phyloP scores from a whole-genome alignment of 768 basidiomycete genomes.

The Leccinum longicurvipes region DNA sequence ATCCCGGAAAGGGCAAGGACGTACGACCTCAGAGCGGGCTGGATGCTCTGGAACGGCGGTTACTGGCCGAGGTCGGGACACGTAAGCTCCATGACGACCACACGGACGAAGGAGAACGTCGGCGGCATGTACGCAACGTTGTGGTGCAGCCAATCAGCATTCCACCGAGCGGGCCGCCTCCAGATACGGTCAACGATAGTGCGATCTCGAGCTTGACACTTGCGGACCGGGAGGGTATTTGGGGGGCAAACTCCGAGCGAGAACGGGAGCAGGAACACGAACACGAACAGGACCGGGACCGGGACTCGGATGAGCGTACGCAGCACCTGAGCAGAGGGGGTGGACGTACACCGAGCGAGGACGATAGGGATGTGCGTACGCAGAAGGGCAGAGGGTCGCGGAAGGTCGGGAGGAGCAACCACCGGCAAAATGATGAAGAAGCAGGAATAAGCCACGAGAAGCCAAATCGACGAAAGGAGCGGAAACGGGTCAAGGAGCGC shows the following conservation, averaged over 20 bases:
- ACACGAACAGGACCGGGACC: constrained; percentile 27
- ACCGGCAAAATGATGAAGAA: constrained; percentile 22
- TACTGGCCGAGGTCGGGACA: constrained; percentile 73
- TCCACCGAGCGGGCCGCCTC: constrained; percentile 28
- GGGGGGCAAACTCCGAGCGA: constrained; percentile 12
- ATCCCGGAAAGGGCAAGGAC: constrained; percentile 20
- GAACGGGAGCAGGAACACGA: constrained; percentile 27
- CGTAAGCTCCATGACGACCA: constrained; percentile 36
- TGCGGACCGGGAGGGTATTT: constrained; percentile 27
- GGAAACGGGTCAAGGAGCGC: constrained; percentile 29
- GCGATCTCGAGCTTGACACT: constrained; percentile 48
- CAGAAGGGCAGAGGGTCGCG: constrained; percentile 28
- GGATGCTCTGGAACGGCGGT: constrained; percentile 66
- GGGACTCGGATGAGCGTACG: constrained; percentile 32
- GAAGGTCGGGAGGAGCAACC: constrained; percentile 23
- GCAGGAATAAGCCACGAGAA: constrained; percentile 14
- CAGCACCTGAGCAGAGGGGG: constrained; percentile 25
- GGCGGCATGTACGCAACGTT: constrained; percentile 37
- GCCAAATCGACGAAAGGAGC: constrained; percentile 22
- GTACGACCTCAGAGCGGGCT: constrained; percentile 50
- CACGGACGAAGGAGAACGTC: background rate
- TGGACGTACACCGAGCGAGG: constrained; percentile 27
- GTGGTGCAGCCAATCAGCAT: constrained; percentile 40
- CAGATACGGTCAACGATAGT: constrained; percentile 37
- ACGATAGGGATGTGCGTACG: constrained; percentile 29